Conservation (phyloP, 331 rosid species). For the Rhamnella rubrinervis region DNA sequence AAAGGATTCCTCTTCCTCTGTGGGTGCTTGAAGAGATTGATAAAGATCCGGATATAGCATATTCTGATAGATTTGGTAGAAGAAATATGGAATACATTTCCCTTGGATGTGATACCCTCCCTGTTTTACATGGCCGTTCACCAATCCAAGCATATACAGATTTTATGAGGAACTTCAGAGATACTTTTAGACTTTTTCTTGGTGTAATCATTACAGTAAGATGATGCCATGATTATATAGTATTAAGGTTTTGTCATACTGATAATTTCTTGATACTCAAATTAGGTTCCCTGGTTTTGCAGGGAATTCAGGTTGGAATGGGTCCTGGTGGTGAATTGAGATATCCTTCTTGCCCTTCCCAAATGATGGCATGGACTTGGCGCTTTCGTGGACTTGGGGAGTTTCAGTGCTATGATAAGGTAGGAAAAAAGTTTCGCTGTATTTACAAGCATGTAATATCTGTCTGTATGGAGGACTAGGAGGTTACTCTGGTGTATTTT, state of each 20-base stretch:
- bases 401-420: slow-evolving; percentile 94
- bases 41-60: slow-evolving; percentile 69
- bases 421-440: slow-evolving; percentile 32
- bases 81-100: slow-evolving; percentile 76
- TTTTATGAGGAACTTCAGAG: slow-evolving; percentile 84
- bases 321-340: slow-evolving; percentile 93
- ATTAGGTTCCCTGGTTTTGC: slow-evolving; percentile 27
- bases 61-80: slow-evolving; percentile 80
- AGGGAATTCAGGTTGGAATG: slow-evolving; percentile 93
- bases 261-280: slow-evolving; percentile 12
- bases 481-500: slow-evolving; percentile 9
- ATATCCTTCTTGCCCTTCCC: slow-evolving; percentile 68
- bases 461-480: slow-evolving; percentile 1
- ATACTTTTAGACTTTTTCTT: slow-evolving; percentile 49
- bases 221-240: slow-evolving; percentile 17
- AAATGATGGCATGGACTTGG: slow-evolving; percentile 49
- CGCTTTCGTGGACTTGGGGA: slow-evolving; percentile 64
- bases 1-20: slow-evolving; percentile 86
- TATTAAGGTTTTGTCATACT: slow-evolving; percentile 10
- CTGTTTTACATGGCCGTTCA: slow-evolving; percentile 80
- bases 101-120: slow-evolving; percentile 86
- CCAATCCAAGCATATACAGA: slow-evolving; percentile 83
- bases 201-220: slow-evolving; percentile 78
- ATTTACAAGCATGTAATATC: slow-evolving; percentile 17
- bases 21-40: slow-evolving; percentile 84